These are phyloP conservation scores for Penicillium cataractarum DNA, from an alignment of 495 filamentous ascomycete genomes.

Conservation along the genomic window DNA sequence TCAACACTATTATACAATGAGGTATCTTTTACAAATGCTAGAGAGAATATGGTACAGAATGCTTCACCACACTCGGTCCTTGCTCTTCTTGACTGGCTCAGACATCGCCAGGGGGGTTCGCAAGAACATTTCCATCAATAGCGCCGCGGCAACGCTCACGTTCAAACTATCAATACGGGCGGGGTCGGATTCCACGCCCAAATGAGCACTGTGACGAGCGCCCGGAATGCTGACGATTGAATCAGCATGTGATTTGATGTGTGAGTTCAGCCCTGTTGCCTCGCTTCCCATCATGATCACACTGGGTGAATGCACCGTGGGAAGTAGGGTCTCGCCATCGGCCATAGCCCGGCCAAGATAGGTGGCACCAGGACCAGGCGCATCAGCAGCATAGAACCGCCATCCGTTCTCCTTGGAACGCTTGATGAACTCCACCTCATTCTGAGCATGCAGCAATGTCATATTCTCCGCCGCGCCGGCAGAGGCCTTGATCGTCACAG, in stretches of 20 bases:
- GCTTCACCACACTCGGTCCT: slow-evolving; percentile 27
- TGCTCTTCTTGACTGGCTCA: slow-evolving; percentile 25
- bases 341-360: slow-evolving; percentile 25
- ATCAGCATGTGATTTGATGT: slow-evolving; percentile 66
- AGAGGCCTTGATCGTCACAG: slow-evolving; percentile 82
- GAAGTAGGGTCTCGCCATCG: slow-evolving; percentile 26
- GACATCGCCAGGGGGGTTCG: slow-evolving; percentile 43
- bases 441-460: slow-evolving; percentile 65
- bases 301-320: slow-evolving; percentile 63
- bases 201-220: slow-evolving; percentile 34
- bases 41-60: slow-evolving; percentile 18
- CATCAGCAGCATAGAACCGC: slow-evolving; percentile 79
- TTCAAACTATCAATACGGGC: slow-evolving; percentile 76
- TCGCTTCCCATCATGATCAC: slow-evolving; percentile 85
- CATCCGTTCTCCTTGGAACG: slow-evolving; percentile 72
- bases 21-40: slow-evolving; percentile 15
- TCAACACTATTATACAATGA: slow-evolving; percentile 23
- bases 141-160: slow-evolving; percentile 79
- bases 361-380: slow-evolving; percentile 46
- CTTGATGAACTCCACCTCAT: slow-evolving; percentile 69
- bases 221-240: slow-evolving; percentile 58
- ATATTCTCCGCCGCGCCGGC: slow-evolving; percentile 83
- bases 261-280: slow-evolving; percentile 68
- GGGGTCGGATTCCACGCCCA: slow-evolving; percentile 43
- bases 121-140: slow-evolving; percentile 70